Conservation (phyloP, 2,329 filamentous ascomycete genomes). For the Ciborinia camelliae region DNA sequence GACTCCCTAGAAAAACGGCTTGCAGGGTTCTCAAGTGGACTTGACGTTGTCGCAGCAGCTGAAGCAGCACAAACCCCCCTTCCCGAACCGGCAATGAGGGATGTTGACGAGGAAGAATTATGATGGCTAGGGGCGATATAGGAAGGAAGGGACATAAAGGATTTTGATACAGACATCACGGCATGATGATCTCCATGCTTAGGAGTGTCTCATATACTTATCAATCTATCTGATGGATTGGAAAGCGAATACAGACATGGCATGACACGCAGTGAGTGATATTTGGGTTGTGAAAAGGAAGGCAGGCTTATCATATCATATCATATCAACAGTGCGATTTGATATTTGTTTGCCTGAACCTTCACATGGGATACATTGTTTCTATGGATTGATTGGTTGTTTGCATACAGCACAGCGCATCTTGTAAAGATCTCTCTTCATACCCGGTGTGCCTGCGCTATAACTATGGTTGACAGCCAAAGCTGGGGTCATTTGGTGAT, state of each 20-base stretch:
- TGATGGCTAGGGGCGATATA: slow-evolving; percentile 26
- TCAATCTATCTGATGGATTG: slow-evolving; percentile 10
- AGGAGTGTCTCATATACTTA: slow-evolving; percentile 1
- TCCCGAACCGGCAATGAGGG: slow-evolving; percentile 27
- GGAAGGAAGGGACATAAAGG: not conserved
- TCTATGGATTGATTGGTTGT: slow-evolving; percentile 8
- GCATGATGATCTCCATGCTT: not conserved
- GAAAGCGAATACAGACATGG: not conserved
- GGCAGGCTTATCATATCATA: slow-evolving; percentile 1
- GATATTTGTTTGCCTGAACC: not conserved
- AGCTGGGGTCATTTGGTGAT: not conserved
- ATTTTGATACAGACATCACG: slow-evolving; percentile 13
- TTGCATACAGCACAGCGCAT: slow-evolving; percentile 1
- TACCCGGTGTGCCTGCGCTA: slow-evolving; percentile 1
- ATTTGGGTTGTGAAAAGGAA: not conserved
- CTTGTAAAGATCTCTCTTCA: slow-evolving; percentile 1
- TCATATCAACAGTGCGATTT: slow-evolving; percentile 1
- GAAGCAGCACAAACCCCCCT: slow-evolving; percentile 34
- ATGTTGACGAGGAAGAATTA: slow-evolving; percentile 32
- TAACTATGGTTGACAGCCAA: not conserved
- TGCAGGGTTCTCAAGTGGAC: slow-evolving; percentile 25
- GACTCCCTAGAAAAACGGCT: slow-evolving; percentile 37
- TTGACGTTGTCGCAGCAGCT: slow-evolving; percentile 33
- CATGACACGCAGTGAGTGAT: slow-evolving; percentile 7
- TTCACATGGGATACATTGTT: slow-evolving; percentile 2